A percentile compares a stretch with the other conserved stretches of the same genome.
Conservation (phyloP, 129 eudicot species). For the Pittosporum tobira region DNA sequence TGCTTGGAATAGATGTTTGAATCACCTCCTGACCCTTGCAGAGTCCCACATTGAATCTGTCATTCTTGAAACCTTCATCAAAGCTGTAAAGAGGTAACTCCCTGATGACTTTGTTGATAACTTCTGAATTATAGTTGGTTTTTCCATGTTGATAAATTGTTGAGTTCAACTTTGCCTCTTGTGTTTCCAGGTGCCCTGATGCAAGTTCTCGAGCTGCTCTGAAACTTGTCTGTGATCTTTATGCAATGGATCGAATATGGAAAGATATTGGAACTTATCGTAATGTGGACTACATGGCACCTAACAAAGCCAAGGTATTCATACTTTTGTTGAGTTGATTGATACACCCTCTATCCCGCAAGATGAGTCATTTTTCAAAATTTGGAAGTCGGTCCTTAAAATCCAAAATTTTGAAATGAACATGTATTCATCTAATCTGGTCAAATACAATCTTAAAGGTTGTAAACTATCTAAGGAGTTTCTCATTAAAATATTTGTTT, state of each 20-base stretch:
- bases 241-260: slow-evolving; percentile 93
- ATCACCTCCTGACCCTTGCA: slow-evolving; percentile 93
- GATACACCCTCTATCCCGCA: no score
- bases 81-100: slow-evolving; percentile 66
- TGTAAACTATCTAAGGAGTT: no score
- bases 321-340: neutral
- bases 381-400: no score
- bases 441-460: no score
- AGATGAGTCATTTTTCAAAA: no score
- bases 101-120: no score
- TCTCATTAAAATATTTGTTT: no score
- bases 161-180: no score
- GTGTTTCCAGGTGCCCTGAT: slow-evolving; percentile 75
- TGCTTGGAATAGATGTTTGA: slow-evolving; percentile 96
- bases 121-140: no score
- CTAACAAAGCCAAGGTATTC: slow-evolving; percentile 91
- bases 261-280: slow-evolving; percentile 93
- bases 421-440: no score
- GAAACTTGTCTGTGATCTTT: slow-evolving; percentile 88
- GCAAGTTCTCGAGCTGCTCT: slow-evolving; percentile 67
- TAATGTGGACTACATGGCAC: slow-evolving; percentile 97
- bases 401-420: no score
- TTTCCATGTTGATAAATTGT: no score
- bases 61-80: slow-evolving; percentile 69
- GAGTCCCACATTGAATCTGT: slow-evolving; percentile 93